Base-by-base conservation (phyloP, 306 rosid species). In the Benincasa hispida region DNA sequence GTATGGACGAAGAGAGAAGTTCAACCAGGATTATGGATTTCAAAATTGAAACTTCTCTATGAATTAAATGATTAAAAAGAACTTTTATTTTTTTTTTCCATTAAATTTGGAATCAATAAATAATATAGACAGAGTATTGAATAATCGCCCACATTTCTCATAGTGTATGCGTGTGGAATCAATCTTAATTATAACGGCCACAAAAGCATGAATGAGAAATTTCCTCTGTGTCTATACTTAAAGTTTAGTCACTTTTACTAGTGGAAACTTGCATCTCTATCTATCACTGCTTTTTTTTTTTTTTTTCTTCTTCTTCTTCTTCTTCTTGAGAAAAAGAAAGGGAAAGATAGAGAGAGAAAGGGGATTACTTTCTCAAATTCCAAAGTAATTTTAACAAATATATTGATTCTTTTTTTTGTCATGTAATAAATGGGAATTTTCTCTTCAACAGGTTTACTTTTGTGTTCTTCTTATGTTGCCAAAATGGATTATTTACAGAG, bases 121-220 rank as follows among this genome's bases (percentile, higher is more conserved):
- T 63, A 34, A 1, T 25, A 69, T 42, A 14, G 75, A 22, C 12
- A 51, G 2, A 41, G n/a, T 28, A 70, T 42, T 30, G 25, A 53
- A 21, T 28, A 10, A 34, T 75, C 3, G 21, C 22, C 34, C 78
- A n/a, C 21, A 53, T 32, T 55, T 25, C 66, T 54, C 30, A 1
- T 57, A 41, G 67, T 75, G 54, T 41, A 75, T 57, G 67, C 78
- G 78, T 75, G 78, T 75, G 78, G 39, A 56, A 75, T 57, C 53
- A 57, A 25, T 56, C 54, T 75, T 58, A 57, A 75, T 55, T 55
- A 37, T 55, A 57, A 75, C 18, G 24, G 37, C 21, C 35, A 53
- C 55, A 54, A 75, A 75, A 75, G n/a, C 78, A 53, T 75, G 78
- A 72, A 72, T 10, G 28, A 30, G 61, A 72, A 72, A 72, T 72